Evolutionary conservation across 805 yeast species (phyloP).

Genomic region (Wickerhamiella sergipiensis): DNA sequence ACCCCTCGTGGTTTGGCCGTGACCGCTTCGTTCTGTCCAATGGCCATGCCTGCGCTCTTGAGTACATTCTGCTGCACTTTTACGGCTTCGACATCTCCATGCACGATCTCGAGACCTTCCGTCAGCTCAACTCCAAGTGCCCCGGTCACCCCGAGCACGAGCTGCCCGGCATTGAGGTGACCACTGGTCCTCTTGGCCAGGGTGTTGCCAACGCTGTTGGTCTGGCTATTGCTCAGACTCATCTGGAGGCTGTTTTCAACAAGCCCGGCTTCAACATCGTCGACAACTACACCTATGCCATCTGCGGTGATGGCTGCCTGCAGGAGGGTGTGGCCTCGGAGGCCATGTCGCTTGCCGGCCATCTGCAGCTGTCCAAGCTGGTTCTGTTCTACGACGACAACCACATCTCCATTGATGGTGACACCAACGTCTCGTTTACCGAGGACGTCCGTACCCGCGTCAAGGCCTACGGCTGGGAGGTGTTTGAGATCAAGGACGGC

Average conservation of each 20-base stretch:
- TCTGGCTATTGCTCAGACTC: conserved; percentile 86
- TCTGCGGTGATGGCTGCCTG: conserved; percentile 96
- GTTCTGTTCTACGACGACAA: conserved; percentile 95
- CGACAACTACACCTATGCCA: conserved; percentile 61
- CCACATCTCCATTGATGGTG: conserved; percentile 92
- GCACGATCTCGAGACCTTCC: conserved; percentile 80
- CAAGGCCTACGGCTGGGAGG: conserved; percentile 92
- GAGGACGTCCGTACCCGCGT: conserved; percentile 80
- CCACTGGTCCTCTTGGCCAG: conserved; percentile 98
- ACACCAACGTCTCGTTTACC: conserved; percentile 77
- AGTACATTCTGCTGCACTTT: conserved; percentile 74
- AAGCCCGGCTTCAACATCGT: conserved; percentile 65
- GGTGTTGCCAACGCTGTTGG: conserved; percentile 96
- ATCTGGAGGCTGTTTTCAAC: conserved; percentile 85
- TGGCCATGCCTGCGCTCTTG: conserved; percentile 90
- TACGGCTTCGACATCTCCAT: conserved; percentile 69
- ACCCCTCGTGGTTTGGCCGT: conserved; percentile 87
- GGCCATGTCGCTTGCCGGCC: conserved; percentile 93
- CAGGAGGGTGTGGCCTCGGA: conserved; percentile 96
- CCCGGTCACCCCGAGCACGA: conserved; percentile 97
- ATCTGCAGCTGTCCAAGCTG: conserved; percentile 81
- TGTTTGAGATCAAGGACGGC: conserved; percentile 63
- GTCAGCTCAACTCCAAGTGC: conserved; percentile 79
- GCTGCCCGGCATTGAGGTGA: conserved; percentile 87
- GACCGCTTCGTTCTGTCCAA: conserved; percentile 91